Evolutionary conservation across 257 asterid genomes (phyloP).

Genomic region (Penstemon davidsonii): DNA sequence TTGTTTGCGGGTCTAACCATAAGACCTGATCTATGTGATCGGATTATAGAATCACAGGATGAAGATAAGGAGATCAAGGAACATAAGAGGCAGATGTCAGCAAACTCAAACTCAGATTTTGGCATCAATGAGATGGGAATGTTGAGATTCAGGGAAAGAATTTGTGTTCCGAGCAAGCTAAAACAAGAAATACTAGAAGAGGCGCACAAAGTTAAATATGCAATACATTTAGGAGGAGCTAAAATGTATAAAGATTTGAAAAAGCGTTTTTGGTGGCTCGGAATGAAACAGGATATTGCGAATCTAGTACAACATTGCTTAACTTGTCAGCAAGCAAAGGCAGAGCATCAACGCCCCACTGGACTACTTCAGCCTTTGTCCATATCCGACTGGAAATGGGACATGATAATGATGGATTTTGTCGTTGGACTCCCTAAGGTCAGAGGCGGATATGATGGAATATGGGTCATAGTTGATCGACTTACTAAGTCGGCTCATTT

Average conservation of each 20-base stretch:
- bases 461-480: not conserved
- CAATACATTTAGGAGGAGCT: not conserved
- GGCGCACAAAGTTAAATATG: not conserved
- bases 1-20: no score
- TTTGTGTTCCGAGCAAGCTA: not conserved
- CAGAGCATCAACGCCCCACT: not conserved
- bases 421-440: not conserved
- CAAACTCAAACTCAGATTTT: no score
- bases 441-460: not conserved
- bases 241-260: not conserved
- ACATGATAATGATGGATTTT: not conserved
- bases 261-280: not conserved
- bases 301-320: not conserved
- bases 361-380: not conserved
- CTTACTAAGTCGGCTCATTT: slow-evolving; percentile 4
- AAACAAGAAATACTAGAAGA: not conserved
- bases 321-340: not conserved
- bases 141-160: no score
- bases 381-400: slow-evolving; percentile 19
- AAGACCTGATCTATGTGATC: no score
- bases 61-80: no score
- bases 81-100: no score
- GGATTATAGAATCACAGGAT: no score
- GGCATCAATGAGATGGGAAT: not conserved
- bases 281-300: not conserved